phyloP scores from a whole-genome alignment of 371 early-diverging fungal species.

The Apophysomyces ossiformis region DNA sequence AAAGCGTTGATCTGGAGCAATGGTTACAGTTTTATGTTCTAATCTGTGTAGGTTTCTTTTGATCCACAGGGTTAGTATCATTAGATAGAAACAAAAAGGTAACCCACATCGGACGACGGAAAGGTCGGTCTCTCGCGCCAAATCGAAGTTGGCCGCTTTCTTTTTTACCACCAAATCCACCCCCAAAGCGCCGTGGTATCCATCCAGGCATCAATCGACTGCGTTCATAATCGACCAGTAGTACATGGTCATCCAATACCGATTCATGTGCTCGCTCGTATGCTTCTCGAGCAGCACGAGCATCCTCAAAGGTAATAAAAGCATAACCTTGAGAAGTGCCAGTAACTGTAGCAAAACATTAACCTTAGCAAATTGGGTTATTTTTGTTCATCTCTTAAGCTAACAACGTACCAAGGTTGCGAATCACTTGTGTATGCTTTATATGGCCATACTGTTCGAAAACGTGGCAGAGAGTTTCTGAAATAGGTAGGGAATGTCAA shows the following conservation, averaged over 20 bases:
- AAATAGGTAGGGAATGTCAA: background rate
- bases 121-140: constrained; percentile 63
- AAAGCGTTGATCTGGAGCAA: constrained; percentile 2
- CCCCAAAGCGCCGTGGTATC: constrained; percentile 66
- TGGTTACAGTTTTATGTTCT: background rate
- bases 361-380: background rate
- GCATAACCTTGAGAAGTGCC: constrained; percentile 62
- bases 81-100: background rate
- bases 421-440: constrained; percentile 24
- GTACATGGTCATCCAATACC: constrained; percentile 43
- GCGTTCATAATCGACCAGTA: constrained; percentile 66
- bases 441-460: constrained; percentile 53
- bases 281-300: constrained; percentile 42
- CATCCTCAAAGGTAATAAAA: constrained; percentile 51
- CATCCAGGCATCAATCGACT: constrained; percentile 58
- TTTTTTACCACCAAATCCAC: constrained; percentile 66
- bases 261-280: constrained; percentile 44
- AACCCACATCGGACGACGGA: constrained; percentile 48
- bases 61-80: background rate
- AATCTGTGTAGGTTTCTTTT: background rate
- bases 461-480: constrained; percentile 25
- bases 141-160: constrained; percentile 69
- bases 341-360: constrained; percentile 47
- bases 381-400: background rate
- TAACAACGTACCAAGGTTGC: constrained; percentile 43